Conservation (phyloP, 164 flowering plant genomes). For the Sedum album region DNA sequence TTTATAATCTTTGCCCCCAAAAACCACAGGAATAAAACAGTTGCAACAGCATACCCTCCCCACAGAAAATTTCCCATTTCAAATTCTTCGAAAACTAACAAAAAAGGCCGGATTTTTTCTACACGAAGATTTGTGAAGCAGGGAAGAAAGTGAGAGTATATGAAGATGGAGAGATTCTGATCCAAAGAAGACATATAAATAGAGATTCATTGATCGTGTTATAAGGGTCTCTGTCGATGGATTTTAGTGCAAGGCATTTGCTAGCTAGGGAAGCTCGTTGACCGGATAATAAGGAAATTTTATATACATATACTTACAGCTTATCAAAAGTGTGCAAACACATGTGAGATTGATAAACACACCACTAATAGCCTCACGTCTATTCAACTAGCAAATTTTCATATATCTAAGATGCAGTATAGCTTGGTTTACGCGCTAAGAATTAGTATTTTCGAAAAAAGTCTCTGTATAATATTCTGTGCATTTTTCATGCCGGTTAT, state of each 20-base stretch:
- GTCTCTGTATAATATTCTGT: not conserved
- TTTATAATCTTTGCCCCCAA: not conserved
- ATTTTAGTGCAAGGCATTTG: constrained; percentile 5
- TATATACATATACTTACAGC: constrained; percentile 4
- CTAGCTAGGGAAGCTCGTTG: constrained; percentile 7
- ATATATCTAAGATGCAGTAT: not conserved
- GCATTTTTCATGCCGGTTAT: not conserved
- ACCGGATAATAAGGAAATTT: constrained; percentile 4
- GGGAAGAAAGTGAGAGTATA: not conserved
- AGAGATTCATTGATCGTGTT: not conserved
- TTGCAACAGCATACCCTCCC: not conserved
- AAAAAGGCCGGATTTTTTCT: not conserved
- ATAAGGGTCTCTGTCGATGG: constrained; percentile 6
- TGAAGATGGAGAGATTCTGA: not conserved
- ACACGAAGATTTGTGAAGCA: not conserved
- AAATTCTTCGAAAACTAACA: not conserved
- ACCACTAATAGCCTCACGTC: constrained; percentile 1
- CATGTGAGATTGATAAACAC: not conserved
- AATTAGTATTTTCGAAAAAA: not conserved
- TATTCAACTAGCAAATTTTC: not conserved
- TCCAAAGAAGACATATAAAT: not conserved
- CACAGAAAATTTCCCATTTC: constrained; percentile 2
- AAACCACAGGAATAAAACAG: not conserved
- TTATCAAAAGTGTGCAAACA: not conserved
- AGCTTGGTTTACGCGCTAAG: constrained; percentile 3